Conservation (phyloP, 1,139 yeast species). For the Scheffersomyces insectosa region DNA sequence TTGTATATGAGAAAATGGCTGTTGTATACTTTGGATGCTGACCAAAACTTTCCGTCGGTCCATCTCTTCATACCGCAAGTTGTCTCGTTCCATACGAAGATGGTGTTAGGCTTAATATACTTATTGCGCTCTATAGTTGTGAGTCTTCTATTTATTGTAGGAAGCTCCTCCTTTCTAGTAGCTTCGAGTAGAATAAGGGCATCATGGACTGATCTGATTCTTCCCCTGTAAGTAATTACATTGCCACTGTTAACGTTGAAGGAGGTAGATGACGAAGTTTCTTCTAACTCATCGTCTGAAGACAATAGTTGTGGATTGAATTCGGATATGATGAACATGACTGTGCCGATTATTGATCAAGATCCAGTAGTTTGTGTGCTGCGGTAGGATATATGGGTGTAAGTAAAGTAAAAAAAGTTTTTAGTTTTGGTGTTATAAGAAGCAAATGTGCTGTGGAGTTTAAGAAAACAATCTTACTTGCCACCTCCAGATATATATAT, state of each 20-base stretch:
- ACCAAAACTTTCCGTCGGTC: slow-evolving; percentile 77
- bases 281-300: slow-evolving; percentile 2
- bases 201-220: slow-evolving; percentile 56
- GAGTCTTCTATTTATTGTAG: slow-evolving; percentile 58
- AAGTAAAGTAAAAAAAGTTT: no score
- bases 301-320: slow-evolving; percentile 10
- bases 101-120: slow-evolving; percentile 56
- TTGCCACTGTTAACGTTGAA: slow-evolving; percentile 5
- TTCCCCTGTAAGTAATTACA: slow-evolving; percentile 65
- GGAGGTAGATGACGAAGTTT: slow-evolving; percentile 1
- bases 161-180: slow-evolving; percentile 55
- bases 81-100: slow-evolving; percentile 71
- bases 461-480: no score
- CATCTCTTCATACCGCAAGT: slow-evolving; percentile 73
- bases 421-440: no score
- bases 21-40: slow-evolving; percentile 62
- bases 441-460: no score
- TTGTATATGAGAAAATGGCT: slow-evolving; percentile 62
- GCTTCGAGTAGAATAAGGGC: slow-evolving; percentile 70
- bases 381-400: no score
- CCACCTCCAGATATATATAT: no score
- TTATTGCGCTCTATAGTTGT: slow-evolving; percentile 17
- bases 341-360: background rate
- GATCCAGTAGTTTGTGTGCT: no score
- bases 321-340: slow-evolving; percentile 18